Percentiles rank a stretch among this genome's conserved stretches.
phyloP scores from a whole-genome alignment of 116 monocot genomes.

The Posidonia oceanica region DNA sequence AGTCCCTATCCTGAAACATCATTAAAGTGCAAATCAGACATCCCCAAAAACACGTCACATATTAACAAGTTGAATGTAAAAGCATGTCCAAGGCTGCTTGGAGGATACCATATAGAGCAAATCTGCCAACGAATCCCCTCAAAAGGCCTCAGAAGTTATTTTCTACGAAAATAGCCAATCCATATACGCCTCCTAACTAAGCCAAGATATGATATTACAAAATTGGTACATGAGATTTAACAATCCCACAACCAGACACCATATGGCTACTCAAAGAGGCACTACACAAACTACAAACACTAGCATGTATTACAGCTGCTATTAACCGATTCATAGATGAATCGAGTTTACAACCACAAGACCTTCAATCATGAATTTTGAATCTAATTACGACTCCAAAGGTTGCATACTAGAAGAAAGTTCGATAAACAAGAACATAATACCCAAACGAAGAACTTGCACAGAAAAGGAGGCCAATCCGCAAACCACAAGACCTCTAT shows the following conservation, averaged over 20 bases:
- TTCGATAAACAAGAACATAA: too few relatives aligned
- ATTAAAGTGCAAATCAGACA: too few relatives aligned
- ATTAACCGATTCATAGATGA: background rate
- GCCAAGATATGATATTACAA: constrained; percentile 11
- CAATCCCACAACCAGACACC: background rate
- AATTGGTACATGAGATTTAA: background rate
- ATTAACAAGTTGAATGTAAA: background rate
- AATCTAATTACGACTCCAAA: too few relatives aligned
- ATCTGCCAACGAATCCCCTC: background rate
- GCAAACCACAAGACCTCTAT: background rate
- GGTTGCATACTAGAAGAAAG: too few relatives aligned
- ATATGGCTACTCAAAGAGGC: constrained; percentile 15
- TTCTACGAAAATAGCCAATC: background rate
- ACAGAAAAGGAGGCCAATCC: background rate
- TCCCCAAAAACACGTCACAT: background rate
- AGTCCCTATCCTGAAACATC: background rate
- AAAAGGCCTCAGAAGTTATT: constrained; percentile 7
- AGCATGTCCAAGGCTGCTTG: constrained; percentile 5
- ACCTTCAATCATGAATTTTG: too few relatives aligned
- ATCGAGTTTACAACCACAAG: background rate
- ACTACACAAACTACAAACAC: background rate
- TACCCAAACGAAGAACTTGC: too few relatives aligned
- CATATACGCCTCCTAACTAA: constrained; percentile 12
- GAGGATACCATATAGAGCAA: background rate
- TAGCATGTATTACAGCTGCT: background rate